Base-by-base conservation (phyloP, 331 rosid genomes). In the Phaseolus coccineus region DNA sequence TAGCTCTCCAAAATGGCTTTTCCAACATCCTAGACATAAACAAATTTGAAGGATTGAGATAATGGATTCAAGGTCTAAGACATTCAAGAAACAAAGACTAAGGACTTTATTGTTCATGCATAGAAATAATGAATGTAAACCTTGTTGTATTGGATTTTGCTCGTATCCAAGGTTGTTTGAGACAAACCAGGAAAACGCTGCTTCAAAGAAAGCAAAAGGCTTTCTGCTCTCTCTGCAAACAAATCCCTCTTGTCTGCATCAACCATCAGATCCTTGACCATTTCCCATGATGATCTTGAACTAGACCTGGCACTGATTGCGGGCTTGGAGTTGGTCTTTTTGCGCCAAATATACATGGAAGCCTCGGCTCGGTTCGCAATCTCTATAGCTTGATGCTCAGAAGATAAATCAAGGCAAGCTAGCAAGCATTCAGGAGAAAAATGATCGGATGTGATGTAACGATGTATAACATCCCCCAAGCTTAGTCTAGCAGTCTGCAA, bases 81-180 rank as follows among this genome's bases (percentile, higher is more conserved):
- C 42, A 77, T 10, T 33, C 40, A 31, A 69, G 59, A 63, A 31
- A 30, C 68, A 28, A 28, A 28, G 44, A 16, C 4, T 8, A 56
- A 24, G 62, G 15, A 24, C 69, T 63, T 63, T 63, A 28, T 33
- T 42, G 69, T 33, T 63, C 46, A 61, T 2, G 4, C 19, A 62
- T 33, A 63, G 37, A 6, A 63, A 33, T 33, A 33, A 63, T 31
- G 27, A 48, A 65, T 62, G 1, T 28, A 37, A 35, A 96, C 99
- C 98, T 96, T 96, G 77, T 96, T 96, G 90, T 86, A 82, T 83
- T 96, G 99, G 78, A 96, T 93, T 88, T 96, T 96, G 90, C 93
- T 91, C 90, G 89, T 90, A 56, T 96, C 99, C 15, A 96, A 78
- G 74, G 94, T 46, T 2, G 99, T 88, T 86, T 93, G 99, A 79